These are phyloP conservation scores for Pichia terricola DNA, from an alignment of 1,139 yeast genomes.

Conservation along the genomic window DNA sequence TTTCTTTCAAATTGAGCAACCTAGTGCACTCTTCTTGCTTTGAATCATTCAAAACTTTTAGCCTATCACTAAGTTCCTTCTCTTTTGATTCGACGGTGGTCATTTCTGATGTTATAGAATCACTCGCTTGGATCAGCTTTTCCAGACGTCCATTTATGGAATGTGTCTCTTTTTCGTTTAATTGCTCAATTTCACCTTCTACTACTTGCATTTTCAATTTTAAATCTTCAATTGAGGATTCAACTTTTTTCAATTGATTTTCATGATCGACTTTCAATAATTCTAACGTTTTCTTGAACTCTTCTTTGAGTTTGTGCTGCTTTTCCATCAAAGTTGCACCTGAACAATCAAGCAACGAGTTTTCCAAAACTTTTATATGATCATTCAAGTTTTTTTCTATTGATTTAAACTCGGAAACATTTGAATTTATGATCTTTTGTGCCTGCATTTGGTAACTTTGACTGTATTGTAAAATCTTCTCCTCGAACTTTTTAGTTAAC, in stretches of 20 bases:
- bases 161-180: neutral
- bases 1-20: constrained; percentile 6
- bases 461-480: constrained; percentile 13
- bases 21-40: constrained; percentile 9
- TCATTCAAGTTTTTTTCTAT: constrained; percentile 5
- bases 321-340: constrained; percentile 2
- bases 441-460: constrained; percentile 14
- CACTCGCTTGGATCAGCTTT: neutral
- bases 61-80: constrained; percentile 7
- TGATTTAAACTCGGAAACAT: constrained; percentile 6
- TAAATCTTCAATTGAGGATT: neutral
- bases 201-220: neutral
- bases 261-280: neutral
- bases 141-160: neutral
- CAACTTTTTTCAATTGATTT: neutral
- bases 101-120: neutral
- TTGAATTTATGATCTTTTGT: constrained; percentile 6
- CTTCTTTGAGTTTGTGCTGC: neutral
- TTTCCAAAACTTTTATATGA: constrained; percentile 5
- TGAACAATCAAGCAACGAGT: constrained; percentile 4
- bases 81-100: constrained; percentile 11
- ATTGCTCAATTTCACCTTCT: neutral
- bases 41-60: constrained; percentile 4
- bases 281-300: constrained; percentile 3
- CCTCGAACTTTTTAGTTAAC: constrained; percentile 11